Conservation (phyloP, 2,329 filamentous ascomycete species). For the Arthrobotrys conoides region DNA sequence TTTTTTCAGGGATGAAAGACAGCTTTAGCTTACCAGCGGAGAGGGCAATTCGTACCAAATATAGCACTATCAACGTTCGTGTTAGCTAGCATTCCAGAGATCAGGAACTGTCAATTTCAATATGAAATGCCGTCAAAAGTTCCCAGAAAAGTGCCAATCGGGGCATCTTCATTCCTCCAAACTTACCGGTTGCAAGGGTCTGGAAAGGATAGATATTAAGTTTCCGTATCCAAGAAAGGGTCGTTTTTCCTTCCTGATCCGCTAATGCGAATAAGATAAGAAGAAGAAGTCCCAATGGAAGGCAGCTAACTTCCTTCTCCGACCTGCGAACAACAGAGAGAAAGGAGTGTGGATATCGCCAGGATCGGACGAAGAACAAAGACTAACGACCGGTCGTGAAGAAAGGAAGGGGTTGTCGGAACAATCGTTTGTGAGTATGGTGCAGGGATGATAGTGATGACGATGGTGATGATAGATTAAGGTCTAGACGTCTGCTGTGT, state of each 20-base stretch:
- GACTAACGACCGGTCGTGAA: conserved; percentile 20
- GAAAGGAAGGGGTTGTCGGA: conserved; percentile 15
- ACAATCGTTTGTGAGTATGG: background rate
- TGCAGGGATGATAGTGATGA: background rate
- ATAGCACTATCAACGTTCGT: conserved; percentile 39
- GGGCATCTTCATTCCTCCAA: conserved; percentile 36
- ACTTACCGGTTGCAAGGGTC: conserved; percentile 29
- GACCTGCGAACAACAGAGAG: conserved; percentile 9
- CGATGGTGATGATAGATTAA: conserved; percentile 5
- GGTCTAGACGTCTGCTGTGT: too few relatives aligned
- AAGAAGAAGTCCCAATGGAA: conserved; percentile 17
- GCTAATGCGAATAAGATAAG: conserved; percentile 36
- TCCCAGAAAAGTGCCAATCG: conserved; percentile 7
- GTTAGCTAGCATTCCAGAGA: conserved; percentile 51
- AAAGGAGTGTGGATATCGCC: conserved; percentile 59
- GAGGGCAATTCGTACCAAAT: conserved; percentile 42
- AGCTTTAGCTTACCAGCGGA: conserved; percentile 34
- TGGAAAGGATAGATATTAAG: conserved; percentile 36
- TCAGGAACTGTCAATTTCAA: conserved; percentile 36
- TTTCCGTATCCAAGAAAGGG: conserved; percentile 37
- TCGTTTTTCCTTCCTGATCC: conserved; percentile 24
- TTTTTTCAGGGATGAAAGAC: conserved; percentile 24
- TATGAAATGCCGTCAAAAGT: conserved; percentile 33
- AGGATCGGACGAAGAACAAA: conserved; percentile 18
- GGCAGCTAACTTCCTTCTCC: conserved; percentile 26